Percentiles rank a stretch among this genome's conserved stretches.
phyloP scores from a whole-genome alignment of 495 filamentous ascomycete genomes.

The Penicillium daleae region DNA sequence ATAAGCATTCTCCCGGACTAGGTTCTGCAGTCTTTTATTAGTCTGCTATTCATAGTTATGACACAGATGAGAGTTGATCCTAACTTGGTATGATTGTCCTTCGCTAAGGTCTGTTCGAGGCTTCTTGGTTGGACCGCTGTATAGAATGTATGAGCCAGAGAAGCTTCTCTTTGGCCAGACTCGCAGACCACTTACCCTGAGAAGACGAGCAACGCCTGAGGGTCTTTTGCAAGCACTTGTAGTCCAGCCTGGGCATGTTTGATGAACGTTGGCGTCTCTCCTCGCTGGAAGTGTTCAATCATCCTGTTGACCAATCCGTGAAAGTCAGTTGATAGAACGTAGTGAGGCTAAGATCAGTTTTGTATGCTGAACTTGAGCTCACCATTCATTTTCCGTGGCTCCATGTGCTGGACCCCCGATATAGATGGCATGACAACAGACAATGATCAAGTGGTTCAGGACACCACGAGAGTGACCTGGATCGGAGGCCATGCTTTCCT shows the following conservation, averaged over 20 bases:
- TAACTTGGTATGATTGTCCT: conserved; percentile 65
- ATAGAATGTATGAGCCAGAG: neutral
- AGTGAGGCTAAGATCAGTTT: no score
- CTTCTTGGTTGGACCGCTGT: conserved; percentile 64
- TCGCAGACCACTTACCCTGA: conserved; percentile 61
- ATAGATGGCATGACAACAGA: conserved; percentile 85
- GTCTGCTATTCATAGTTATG: neutral
- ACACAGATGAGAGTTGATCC: neutral
- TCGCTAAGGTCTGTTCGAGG: conserved; percentile 59
- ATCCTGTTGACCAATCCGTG: conserved; percentile 30
- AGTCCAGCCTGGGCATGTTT: conserved; percentile 71
- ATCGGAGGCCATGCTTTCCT: neutral
- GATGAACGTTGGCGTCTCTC: conserved; percentile 74
- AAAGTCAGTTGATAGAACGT: neutral
- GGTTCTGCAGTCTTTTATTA: conserved; percentile 40
- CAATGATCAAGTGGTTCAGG: conserved; percentile 63
- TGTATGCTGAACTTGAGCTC: conserved; percentile 17
- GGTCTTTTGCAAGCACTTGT: conserved; percentile 41
- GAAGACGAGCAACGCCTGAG: conserved; percentile 59
- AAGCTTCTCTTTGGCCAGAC: neutral
- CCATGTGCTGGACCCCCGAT: conserved; percentile 63
- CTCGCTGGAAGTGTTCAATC: conserved; percentile 70
- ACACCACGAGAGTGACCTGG: no score
- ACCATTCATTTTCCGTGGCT: conserved; percentile 68
- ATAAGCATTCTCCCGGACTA: conserved; percentile 47